Evolutionary conservation across 306 rosid genomes (phyloP), one percentile per base, ranked within the genome.

Genomic region (Quercus agrifolia): DNA sequence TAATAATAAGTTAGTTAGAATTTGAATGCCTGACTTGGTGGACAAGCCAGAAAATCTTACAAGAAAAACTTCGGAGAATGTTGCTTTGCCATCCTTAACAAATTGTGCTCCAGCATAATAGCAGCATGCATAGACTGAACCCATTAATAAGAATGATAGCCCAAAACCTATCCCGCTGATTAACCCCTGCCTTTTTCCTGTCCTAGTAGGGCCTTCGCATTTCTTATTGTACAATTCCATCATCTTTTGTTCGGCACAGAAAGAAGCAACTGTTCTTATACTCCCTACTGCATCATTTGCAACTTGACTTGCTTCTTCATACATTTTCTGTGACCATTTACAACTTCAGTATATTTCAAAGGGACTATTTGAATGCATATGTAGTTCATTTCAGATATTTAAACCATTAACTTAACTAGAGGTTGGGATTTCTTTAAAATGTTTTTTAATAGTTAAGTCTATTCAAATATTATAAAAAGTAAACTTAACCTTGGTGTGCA

Each of bases 161-260:
- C 92, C 96, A 23, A 87, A 84, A 44, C 97, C 89, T 18, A 61
- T 61, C 35, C 93, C 97, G 12, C 89, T 90, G 51, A 89, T 81
- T 51, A 90, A 70, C 51, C 91, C 96, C 49, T 74, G 92, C 73
- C 90, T 83, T 76, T 83, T 84, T 30, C 97, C 93, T 31, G 88
- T 69, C 62, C 79, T 79, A 25, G 85, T 76, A 49, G 97, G 96
- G 41, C 87, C 92, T 75, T 87, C 81, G 78, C 96, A 92, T 86
- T 89, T 92, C 84, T 82, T 89, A 27, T 74, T 78, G 87, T 89
- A 90, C 61, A 89, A 61, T 54, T 86, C 83, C 90, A 90, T 89
- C 85, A 93, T 90, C 82, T 90, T 91, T 80, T 90, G 93, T 82
- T 93, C 93, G 5, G 98, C 98, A 87, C 98, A 88, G 82, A 91